Evolutionary conservation across 768 basidiomycete species (phyloP).

Genomic region (Nidularia pulvinata): DNA sequence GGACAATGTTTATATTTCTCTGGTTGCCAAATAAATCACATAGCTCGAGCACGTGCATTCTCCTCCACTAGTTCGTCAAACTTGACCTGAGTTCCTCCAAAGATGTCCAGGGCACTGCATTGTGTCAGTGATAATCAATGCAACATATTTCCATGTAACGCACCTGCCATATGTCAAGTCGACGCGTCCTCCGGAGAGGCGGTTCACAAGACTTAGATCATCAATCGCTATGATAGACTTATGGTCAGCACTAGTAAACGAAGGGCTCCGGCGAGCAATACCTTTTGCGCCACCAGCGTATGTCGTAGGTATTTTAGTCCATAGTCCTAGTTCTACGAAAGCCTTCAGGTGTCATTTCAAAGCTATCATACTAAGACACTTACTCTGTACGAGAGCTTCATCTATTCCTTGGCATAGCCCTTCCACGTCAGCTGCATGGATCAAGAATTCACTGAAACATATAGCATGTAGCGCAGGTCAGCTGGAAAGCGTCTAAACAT

Average conservation of each 20-base stretch:
- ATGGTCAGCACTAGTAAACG: background rate
- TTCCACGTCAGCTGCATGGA: conserved; percentile 99
- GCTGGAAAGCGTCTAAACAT: background rate
- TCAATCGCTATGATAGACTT: conserved; percentile 44
- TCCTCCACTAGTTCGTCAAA: conserved; percentile 53
- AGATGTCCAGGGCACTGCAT: conserved; percentile 60
- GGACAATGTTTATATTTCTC: background rate
- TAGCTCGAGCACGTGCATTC: conserved; percentile 7
- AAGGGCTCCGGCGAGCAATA: conserved; percentile 17
- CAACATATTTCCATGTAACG: background rate
- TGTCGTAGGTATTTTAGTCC: conserved; percentile 90
- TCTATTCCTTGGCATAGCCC: conserved; percentile 97
- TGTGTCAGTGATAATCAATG: background rate
- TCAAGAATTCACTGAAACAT: conserved; percentile 78
- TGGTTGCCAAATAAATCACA: background rate
- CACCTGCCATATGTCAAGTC: conserved; percentile 88
- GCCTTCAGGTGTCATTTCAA: background rate
- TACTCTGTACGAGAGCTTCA: conserved; percentile 80
- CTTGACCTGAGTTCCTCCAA: conserved; percentile 63
- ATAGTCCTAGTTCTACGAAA: conserved; percentile 78
- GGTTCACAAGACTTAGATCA: conserved; percentile 81
- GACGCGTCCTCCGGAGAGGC: conserved; percentile 79
- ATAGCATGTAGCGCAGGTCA: conserved; percentile 2
- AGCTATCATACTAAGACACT: conserved; percentile 17
- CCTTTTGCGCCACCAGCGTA: conserved; percentile 98